Evolutionary conservation across 768 basidiomycete species (phyloP).

Genomic region (Trichaptum fuscoviolaceum): DNA sequence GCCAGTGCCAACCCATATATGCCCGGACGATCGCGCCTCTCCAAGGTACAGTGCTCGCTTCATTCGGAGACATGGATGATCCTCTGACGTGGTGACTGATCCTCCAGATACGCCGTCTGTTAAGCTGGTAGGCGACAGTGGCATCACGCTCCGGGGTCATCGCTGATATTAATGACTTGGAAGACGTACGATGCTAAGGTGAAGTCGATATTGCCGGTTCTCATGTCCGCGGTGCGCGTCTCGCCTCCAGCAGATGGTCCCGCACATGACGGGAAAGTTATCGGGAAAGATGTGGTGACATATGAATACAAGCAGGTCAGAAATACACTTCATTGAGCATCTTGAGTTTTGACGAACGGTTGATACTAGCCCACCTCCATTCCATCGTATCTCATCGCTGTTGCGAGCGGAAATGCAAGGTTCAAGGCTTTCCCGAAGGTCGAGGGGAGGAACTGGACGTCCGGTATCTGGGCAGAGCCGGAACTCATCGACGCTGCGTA

Average conservation of each 20-base stretch:
- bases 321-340: not conserved
- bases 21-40: slow-evolving; percentile 74
- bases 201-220: slow-evolving; percentile 71
- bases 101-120: slow-evolving; percentile 74
- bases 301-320: slow-evolving; percentile 77
- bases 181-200: slow-evolving; percentile 86
- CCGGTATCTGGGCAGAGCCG: slow-evolving; percentile 91
- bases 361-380: slow-evolving; percentile 67
- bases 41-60: slow-evolving; percentile 46
- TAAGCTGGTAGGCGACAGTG: slow-evolving; percentile 57
- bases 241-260: slow-evolving; percentile 71
- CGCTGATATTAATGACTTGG: not conserved
- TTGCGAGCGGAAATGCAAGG: slow-evolving; percentile 78
- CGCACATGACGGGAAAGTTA: slow-evolving; percentile 63
- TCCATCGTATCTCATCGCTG: slow-evolving; percentile 88
- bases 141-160: not conserved
- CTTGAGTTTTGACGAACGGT: slow-evolving; percentile 1
- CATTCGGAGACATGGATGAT: not conserved
- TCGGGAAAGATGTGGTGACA: slow-evolving; percentile 68
- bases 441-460: slow-evolving; percentile 68
- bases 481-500: slow-evolving; percentile 69
- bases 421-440: slow-evolving; percentile 61
- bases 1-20: slow-evolving; percentile 91
- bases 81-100: slow-evolving; percentile 6
- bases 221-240: slow-evolving; percentile 77